Percentiles rank a stretch among this genome's conserved stretches.
These are phyloP conservation scores for Miscanthus sacchariflorus DNA, from an alignment of 202 grass and related monocot species.

Conservation along the genomic window DNA sequence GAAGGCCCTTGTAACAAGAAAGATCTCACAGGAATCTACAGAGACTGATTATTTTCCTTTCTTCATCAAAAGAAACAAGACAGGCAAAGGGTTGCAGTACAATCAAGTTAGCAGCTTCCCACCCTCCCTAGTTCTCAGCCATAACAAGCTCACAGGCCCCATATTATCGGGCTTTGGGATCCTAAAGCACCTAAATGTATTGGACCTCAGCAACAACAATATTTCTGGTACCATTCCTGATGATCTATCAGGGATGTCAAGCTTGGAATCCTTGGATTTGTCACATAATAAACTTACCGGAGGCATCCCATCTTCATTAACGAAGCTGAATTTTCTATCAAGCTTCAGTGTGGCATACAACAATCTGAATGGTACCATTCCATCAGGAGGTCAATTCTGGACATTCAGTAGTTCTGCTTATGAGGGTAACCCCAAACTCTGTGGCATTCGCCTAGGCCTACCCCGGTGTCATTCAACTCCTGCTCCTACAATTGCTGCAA, in stretches of 20 bases:
- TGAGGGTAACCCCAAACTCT: conserved; percentile 84
- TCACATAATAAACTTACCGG: conserved; percentile 89
- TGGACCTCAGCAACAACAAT: conserved; percentile 81
- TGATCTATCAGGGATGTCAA: conserved; percentile 81
- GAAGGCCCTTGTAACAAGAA: conserved; percentile 71
- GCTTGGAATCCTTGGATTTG: conserved; percentile 83
- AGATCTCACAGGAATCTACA: conserved; percentile 63
- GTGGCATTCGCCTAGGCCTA: conserved; percentile 52
- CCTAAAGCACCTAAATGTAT: conserved; percentile 72
- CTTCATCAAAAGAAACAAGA: conserved; percentile 83
- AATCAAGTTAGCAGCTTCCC: conserved; percentile 97
- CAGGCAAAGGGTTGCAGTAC: conserved; percentile 80
- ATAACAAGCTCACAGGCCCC: conserved; percentile 75
- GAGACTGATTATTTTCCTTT: conserved; percentile 85
- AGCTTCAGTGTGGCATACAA: conserved; percentile 94
- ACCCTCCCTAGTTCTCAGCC: conserved; percentile 77
- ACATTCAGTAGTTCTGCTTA: conserved; percentile 84
- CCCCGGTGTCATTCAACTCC: conserved; percentile 35
- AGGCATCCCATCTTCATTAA: conserved; percentile 80
- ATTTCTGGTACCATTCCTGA: conserved; percentile 77
- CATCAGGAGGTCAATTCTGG: conserved; percentile 82
- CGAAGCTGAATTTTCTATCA: conserved; percentile 89
- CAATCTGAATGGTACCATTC: conserved; percentile 80
- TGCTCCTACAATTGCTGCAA: conserved; percentile 38
- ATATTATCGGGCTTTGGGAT: conserved; percentile 74